Evolutionary conservation across 2,329 filamentous ascomycete genomes (phyloP).

Genomic region (Ophiostoma sp.): DNA sequence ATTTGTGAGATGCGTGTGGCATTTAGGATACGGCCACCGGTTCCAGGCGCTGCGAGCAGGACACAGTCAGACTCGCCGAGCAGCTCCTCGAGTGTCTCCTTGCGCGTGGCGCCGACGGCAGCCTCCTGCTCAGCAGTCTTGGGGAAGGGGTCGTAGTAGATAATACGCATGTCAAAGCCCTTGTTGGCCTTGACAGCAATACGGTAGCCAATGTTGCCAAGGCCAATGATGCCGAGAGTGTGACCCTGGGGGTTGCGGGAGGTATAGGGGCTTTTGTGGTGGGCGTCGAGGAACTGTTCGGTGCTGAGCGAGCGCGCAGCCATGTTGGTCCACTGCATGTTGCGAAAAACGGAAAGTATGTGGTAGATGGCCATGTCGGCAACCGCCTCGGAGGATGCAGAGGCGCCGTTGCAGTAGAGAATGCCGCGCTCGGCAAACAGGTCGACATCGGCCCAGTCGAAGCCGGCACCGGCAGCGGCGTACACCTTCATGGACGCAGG

Average conservation of each 20-base stretch:
- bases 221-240: slow-evolving; percentile 52
- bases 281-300: slow-evolving; percentile 29
- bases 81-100: slow-evolving; percentile 41
- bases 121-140: slow-evolving; percentile 39
- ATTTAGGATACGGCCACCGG: slow-evolving; percentile 41
- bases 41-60: slow-evolving; percentile 46
- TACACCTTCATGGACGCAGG: slow-evolving; percentile 56
- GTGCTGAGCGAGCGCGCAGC: slow-evolving; percentile 36
- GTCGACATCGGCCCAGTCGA: slow-evolving; percentile 60
- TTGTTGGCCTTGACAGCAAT: slow-evolving; percentile 51
- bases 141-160: slow-evolving; percentile 46
- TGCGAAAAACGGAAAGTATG: slow-evolving; percentile 63
- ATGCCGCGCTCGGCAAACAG: slow-evolving; percentile 57
- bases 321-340: slow-evolving; percentile 57
- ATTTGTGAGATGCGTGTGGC: slow-evolving; percentile 39
- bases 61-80: slow-evolving; percentile 45
- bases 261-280: slow-evolving; percentile 32
- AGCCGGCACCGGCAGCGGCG: slow-evolving; percentile 59
- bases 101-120: slow-evolving; percentile 40
- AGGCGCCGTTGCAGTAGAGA: slow-evolving; percentile 67
- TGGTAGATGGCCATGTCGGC: slow-evolving; percentile 66
- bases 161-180: slow-evolving; percentile 53
- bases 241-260: slow-evolving; percentile 52
- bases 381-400: slow-evolving; percentile 65
- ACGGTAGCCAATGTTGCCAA: slow-evolving; percentile 50